phyloP scores from a whole-genome alignment of 345 rosid genomes.

The Hibiscus mutabilis region DNA sequence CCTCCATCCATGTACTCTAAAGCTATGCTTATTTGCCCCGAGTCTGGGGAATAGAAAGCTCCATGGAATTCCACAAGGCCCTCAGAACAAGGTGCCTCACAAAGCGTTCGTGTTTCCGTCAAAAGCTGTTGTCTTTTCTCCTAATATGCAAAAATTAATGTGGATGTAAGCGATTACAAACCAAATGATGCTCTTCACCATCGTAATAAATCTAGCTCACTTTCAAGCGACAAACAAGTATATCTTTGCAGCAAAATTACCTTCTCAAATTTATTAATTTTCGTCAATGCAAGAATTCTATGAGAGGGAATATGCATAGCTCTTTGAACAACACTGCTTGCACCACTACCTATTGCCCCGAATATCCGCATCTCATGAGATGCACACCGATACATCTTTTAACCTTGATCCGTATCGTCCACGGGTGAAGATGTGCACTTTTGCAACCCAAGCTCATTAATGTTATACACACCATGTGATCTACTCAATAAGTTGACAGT shows the following conservation, averaged over 20 bases:
- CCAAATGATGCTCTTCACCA: neutral
- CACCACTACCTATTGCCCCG: conserved; percentile 94
- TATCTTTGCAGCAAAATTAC: conserved; percentile 21
- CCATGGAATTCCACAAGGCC: conserved; percentile 97
- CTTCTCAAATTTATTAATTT: conserved; percentile 85
- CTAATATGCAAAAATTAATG: conserved; percentile 29
- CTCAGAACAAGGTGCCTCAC: conserved; percentile 88
- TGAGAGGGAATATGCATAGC: conserved; percentile 90
- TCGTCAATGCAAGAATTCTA: conserved; percentile 80
- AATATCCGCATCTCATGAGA: conserved; percentile 86
- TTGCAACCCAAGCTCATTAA: conserved; percentile 86
- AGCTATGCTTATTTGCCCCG: conserved; percentile 95
- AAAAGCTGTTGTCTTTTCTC: conserved; percentile 93
- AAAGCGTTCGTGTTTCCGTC: conserved; percentile 84
- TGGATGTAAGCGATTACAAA: neutral
- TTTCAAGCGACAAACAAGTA: neutral
- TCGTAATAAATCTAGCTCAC: neutral
- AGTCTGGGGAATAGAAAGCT: conserved; percentile 87
- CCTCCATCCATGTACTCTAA: conserved; percentile 98
- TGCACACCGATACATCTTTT: conserved; percentile 81
- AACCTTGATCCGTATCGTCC: conserved; percentile 49
- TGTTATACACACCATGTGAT: conserved; percentile 90
- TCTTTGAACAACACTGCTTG: conserved; percentile 96
- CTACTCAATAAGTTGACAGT: conserved; percentile 86
- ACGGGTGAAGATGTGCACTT: conserved; percentile 57